phyloP scores from a whole-genome alignment of 768 basidiomycete genomes.

The Pisolithus microcarpus region DNA sequence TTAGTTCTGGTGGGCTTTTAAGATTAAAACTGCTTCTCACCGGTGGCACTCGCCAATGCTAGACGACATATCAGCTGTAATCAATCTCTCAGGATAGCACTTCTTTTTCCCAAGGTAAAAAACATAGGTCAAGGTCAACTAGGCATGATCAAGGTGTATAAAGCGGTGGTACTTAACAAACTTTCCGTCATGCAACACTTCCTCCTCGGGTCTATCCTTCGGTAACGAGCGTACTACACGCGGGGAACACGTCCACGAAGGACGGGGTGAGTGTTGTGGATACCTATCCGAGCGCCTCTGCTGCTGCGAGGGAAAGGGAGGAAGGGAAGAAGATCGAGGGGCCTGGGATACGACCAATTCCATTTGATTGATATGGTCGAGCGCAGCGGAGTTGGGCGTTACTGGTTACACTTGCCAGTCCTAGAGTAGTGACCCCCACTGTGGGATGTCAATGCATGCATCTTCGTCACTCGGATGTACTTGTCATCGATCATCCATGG shows the following conservation, averaged over 20 bases:
- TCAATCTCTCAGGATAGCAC: slow-evolving; percentile 8
- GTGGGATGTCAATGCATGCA: no score
- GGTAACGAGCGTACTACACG: slow-evolving; percentile 12
- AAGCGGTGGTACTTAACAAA: slow-evolving; percentile 89
- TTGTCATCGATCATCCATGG: no score
- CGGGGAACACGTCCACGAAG: slow-evolving; percentile 33
- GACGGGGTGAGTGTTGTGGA: slow-evolving; percentile 26
- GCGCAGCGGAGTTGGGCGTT: slow-evolving; percentile 32
- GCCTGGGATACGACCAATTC: slow-evolving; percentile 30
- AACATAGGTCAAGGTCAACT: slow-evolving; percentile 60
- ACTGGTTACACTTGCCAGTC: no score
- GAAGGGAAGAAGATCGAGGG: no score
- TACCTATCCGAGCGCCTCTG: no score
- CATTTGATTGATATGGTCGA: slow-evolving; percentile 69
- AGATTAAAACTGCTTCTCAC: slow-evolving; percentile 77
- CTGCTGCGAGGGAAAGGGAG: no score
- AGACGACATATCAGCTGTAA: slow-evolving; percentile 86
- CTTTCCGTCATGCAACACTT: slow-evolving; percentile 70
- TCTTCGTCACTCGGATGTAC: no score
- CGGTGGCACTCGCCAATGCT: slow-evolving; percentile 99
- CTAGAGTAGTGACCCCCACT: no score
- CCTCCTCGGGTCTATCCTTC: slow-evolving; percentile 41
- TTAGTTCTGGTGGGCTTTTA: not conserved
- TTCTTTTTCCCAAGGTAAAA: slow-evolving; percentile 56
- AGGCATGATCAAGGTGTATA: slow-evolving; percentile 99